These are phyloP conservation scores for Xanthoconium separans DNA, from an alignment of 1,284 basidiomycete species.

Conservation along the genomic window DNA sequence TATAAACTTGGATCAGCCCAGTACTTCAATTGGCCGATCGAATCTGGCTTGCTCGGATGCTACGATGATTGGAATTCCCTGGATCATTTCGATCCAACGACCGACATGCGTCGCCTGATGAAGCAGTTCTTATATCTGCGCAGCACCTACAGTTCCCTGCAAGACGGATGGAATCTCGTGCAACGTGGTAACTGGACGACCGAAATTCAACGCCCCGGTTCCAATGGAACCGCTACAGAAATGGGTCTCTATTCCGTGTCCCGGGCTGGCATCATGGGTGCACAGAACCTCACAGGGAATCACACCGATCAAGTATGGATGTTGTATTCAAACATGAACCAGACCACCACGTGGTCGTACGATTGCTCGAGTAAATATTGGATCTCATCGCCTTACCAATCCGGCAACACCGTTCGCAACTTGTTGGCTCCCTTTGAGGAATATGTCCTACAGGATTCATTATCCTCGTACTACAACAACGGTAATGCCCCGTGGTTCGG, in stretches of 20 bases:
- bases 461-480: constrained; percentile 57
- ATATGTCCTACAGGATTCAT: constrained; percentile 65
- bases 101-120: constrained; percentile 71
- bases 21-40: constrained; percentile 87
- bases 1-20: constrained; percentile 86
- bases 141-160: constrained; percentile 64
- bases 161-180: constrained; percentile 82
- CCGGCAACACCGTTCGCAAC: constrained; percentile 65
- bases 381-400: constrained; percentile 76
- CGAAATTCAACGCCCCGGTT: constrained; percentile 75
- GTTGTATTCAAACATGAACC: constrained; percentile 83
- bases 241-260: constrained; percentile 84
- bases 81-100: constrained; percentile 90
- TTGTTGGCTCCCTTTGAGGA: constrained; percentile 81
- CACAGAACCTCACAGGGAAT: constrained; percentile 58
- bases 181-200: constrained; percentile 83
- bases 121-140: constrained; percentile 74
- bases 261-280: constrained; percentile 55
- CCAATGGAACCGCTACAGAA: constrained; percentile 75
- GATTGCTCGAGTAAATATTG: constrained; percentile 59
- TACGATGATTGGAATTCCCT: constrained; percentile 85
- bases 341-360: constrained; percentile 59
- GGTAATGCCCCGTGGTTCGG: constrained; percentile 64
- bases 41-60: constrained; percentile 76
- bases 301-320: constrained; percentile 74